Evolutionary conservation across 805 yeast species (phyloP).

Genomic region (Hanseniaspora opuntiae): DNA sequence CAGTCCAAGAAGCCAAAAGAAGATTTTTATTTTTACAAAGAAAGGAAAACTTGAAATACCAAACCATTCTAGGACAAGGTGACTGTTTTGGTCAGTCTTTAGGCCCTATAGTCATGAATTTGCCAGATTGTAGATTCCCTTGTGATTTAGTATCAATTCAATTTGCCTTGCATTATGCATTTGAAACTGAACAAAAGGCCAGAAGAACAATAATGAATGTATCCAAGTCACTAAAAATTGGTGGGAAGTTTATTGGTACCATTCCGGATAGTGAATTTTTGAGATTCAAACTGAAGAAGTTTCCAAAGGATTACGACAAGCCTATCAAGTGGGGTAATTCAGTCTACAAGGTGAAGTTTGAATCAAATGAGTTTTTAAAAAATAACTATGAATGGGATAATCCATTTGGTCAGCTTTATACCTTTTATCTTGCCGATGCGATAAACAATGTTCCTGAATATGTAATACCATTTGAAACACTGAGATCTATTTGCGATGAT

Average conservation of each 20-base stretch:
- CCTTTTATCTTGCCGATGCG: constrained; percentile 76
- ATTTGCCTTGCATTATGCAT: constrained; percentile 90
- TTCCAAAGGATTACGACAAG: constrained; percentile 37
- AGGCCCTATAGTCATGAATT: constrained; percentile 52
- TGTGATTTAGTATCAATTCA: constrained; percentile 83
- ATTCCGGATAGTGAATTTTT: constrained; percentile 85
- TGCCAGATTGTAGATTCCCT: constrained; percentile 58
- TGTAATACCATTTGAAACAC: constrained; percentile 84
- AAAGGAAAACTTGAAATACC: constrained; percentile 39
- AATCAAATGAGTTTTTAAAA: constrained; percentile 51
- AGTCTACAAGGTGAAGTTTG: constrained; percentile 68
- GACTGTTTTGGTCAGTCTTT: constrained; percentile 71
- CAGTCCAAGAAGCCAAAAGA: constrained; percentile 69
- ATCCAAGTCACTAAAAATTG: constrained; percentile 57
- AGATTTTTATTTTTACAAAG: constrained; percentile 48
- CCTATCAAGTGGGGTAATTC: constrained; percentile 64
- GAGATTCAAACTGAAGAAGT: constrained; percentile 43
- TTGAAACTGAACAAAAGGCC: constrained; percentile 70
- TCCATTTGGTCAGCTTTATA: constrained; percentile 74
- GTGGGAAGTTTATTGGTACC: constrained; percentile 86
- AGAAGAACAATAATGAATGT: constrained; percentile 62
- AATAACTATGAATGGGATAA: constrained; percentile 55
- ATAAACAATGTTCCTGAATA: constrained; percentile 94
- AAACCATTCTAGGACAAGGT: constrained; percentile 78
- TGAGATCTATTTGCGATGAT: constrained; percentile 72